Percentiles rank a stretch among this genome's conserved stretches.
These are phyloP conservation scores for Exophiala aquamarina DNA, from an alignment of 2,329 filamentous ascomycete genomes.

Conservation along the genomic window DNA sequence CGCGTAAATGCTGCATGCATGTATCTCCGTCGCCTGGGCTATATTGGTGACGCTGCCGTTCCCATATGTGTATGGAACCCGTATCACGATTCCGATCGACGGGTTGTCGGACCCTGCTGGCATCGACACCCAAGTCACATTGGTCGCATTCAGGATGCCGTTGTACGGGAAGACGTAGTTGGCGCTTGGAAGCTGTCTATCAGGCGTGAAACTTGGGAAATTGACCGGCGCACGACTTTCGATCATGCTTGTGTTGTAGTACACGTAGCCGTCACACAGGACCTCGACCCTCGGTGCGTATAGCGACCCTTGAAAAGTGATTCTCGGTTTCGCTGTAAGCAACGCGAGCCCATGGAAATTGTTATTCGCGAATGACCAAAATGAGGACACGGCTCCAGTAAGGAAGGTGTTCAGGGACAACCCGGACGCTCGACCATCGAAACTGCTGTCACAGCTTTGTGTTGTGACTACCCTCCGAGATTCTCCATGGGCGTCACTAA, in stretches of 20 bases:
- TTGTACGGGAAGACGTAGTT: slow-evolving; percentile 17
- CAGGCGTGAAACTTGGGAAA: slow-evolving; percentile 19
- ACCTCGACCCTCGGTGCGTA: slow-evolving; percentile 21
- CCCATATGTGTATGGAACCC: slow-evolving; percentile 13
- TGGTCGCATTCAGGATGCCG: slow-evolving; percentile 14
- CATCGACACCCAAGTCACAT: slow-evolving; percentile 20
- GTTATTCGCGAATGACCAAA: slow-evolving; percentile 16
- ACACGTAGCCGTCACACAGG: slow-evolving; percentile 16
- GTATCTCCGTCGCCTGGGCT: slow-evolving; percentile 14
- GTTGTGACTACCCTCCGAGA: slow-evolving; percentile 18
- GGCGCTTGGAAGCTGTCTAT: slow-evolving; percentile 9
- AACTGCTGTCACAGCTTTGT: slow-evolving; percentile 14
- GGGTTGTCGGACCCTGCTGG: slow-evolving; percentile 15
- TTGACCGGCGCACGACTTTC: slow-evolving; percentile 10
- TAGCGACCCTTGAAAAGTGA: slow-evolving; percentile 11
- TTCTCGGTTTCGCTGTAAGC: slow-evolving; percentile 9
- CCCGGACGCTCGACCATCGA: slow-evolving; percentile 20
- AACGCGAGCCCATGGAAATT: slow-evolving; percentile 19
- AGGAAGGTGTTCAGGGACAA: slow-evolving; percentile 19
- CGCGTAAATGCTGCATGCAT: slow-evolving; percentile 24
- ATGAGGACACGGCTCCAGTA: slow-evolving; percentile 12
- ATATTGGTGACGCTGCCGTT: slow-evolving; percentile 2
- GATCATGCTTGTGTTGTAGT: slow-evolving; percentile 9
- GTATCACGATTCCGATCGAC: slow-evolving; percentile 12
- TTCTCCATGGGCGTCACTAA: slow-evolving; percentile 16